These are phyloP conservation scores for Yarrowia keelungensis DNA, from an alignment of 805 yeast genomes.

Conservation along the genomic window DNA sequence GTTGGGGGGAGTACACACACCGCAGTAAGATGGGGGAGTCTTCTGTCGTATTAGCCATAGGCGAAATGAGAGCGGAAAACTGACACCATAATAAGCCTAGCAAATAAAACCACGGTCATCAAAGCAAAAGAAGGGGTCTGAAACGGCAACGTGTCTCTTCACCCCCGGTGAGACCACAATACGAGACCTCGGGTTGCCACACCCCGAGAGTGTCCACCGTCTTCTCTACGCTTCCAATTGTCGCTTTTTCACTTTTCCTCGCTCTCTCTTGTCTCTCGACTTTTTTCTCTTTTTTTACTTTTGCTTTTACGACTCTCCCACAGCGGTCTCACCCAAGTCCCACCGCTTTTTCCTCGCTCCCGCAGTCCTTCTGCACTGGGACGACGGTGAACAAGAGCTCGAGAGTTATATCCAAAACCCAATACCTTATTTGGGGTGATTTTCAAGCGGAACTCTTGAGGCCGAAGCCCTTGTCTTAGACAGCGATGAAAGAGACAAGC, in stretches of 20 bases:
- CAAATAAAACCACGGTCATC: too few species aligned
- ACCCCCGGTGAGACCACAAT: not conserved
- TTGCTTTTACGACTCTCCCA: slow-evolving; percentile 21
- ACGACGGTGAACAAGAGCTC: slow-evolving; percentile 15
- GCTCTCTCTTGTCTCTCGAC: not conserved
- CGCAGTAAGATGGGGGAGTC: too few species aligned
- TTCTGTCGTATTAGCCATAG: too few species aligned
- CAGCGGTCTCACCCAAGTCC: not conserved
- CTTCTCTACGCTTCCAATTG: slow-evolving; percentile 7
- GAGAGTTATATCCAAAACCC: not conserved
- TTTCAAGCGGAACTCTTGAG: slow-evolving; percentile 11
- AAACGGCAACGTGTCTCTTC: not conserved
- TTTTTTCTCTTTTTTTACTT: slow-evolving; percentile 2
- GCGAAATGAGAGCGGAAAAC: too few species aligned
- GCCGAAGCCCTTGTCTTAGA: slow-evolving; percentile 20
- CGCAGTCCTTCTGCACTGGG: slow-evolving; percentile 25
- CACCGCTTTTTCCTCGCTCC: slow-evolving; percentile 15
- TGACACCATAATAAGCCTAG: not conserved
- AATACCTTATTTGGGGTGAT: slow-evolving; percentile 7
- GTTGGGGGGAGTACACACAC: not conserved
- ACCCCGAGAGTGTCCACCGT: not conserved
- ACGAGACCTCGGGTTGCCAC: not conserved
- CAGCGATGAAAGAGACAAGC: too few species aligned
- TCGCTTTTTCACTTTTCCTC: slow-evolving; percentile 8
- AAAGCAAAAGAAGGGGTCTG: too few species aligned